Evolutionary conservation across 2,329 filamentous ascomycete genomes (phyloP).

Genomic region (Biscogniauxia marginata): DNA sequence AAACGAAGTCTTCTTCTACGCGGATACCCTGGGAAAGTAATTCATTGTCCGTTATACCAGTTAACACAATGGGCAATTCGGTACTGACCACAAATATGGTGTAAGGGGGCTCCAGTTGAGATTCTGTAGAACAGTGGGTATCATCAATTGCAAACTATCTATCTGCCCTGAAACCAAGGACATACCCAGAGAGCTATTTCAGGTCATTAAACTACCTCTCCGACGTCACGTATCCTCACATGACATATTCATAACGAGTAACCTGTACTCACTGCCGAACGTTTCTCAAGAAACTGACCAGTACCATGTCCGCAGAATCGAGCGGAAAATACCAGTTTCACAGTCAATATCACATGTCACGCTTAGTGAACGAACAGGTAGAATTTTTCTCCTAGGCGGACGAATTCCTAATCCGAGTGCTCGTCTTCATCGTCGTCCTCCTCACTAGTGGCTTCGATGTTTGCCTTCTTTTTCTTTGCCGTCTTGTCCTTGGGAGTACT

Average conservation of each 20-base stretch:
- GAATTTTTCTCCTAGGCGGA: background rate
- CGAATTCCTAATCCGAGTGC: background rate
- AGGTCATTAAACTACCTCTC: no score
- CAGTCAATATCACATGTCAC: background rate
- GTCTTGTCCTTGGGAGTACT: conserved; percentile 33
- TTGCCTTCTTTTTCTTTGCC: conserved; percentile 46
- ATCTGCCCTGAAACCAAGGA: background rate
- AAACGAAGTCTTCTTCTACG: no score
- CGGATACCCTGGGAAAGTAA: no score
- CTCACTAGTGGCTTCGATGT: conserved; percentile 64
- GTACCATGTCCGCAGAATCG: background rate
- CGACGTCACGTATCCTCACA: background rate
- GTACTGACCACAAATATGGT: background rate
- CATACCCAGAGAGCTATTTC: background rate
- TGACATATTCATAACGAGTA: background rate
- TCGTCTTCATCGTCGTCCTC: conserved; percentile 48
- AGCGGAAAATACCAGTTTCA: background rate
- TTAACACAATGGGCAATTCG: background rate
- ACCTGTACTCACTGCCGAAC: background rate
- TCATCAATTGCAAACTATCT: background rate
- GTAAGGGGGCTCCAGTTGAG: background rate
- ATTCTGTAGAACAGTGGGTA: background rate
- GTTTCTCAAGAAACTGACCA: background rate
- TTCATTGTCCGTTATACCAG: no score
- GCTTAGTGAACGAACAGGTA: conserved; percentile 6